Evolutionary conservation across 768 basidiomycete species (phyloP).

Genomic region (Podaxis carcinomalis): DNA sequence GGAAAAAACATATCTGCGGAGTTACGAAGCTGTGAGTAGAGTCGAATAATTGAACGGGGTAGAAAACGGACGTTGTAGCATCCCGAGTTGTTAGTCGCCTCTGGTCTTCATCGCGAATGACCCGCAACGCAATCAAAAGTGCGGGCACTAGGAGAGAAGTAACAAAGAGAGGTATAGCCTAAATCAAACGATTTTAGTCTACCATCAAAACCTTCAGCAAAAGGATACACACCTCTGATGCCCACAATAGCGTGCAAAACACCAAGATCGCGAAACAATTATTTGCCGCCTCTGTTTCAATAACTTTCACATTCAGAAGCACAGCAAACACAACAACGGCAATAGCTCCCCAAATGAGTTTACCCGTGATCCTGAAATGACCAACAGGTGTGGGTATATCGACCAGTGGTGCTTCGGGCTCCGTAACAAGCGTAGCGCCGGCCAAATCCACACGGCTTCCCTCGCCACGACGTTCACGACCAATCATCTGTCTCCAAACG

Average conservation of each 20-base stretch:
- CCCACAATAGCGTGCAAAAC: conserved; percentile 94
- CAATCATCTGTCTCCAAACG: conserved; percentile 96
- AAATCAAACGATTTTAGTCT: not conserved
- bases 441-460: conserved; percentile 24
- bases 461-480: conserved; percentile 70
- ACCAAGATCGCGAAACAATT: conserved; percentile 86
- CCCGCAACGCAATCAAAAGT: conserved; percentile 78
- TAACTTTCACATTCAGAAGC: conserved; percentile 55
- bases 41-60: not conserved
- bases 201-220: not conserved
- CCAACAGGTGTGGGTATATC: conserved; percentile 66
- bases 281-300: conserved; percentile 70
- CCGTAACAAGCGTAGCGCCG: conserved; percentile 44
- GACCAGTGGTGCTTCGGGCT: conserved; percentile 41
- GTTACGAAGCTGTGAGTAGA: not conserved
- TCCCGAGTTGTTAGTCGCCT: conserved; percentile 51
- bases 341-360: conserved; percentile 51
- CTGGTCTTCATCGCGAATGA: conserved; percentile 61
- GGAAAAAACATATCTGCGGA: conserved; percentile 78
- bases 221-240: conserved; percentile 70
- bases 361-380: conserved; percentile 57
- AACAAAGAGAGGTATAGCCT: conserved; percentile 98
- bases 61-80: conserved; percentile 71
- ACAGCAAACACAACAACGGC: conserved; percentile 55
- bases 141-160: conserved; percentile 89